phyloP scores from a whole-genome alignment of 805 yeast species.

The Ogataea henricii region DNA sequence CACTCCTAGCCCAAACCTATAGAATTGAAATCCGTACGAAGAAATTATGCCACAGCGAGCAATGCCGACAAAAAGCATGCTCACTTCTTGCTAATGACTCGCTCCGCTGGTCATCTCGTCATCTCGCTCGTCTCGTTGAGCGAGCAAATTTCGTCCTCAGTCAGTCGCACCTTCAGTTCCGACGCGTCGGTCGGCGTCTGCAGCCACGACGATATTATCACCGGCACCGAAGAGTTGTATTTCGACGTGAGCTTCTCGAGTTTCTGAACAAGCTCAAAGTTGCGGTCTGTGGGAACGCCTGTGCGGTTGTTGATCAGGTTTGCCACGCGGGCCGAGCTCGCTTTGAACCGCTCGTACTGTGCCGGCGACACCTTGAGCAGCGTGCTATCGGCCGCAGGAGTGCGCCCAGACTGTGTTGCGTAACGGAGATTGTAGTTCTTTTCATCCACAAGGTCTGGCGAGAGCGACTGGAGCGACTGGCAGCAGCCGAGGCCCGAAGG shows the following conservation, averaged over 20 bases:
- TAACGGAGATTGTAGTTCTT: constrained; percentile 9
- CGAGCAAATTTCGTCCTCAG: constrained; percentile 17
- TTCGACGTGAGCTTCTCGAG: constrained; percentile 25
- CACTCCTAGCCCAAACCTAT: not conserved
- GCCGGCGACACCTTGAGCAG: constrained; percentile 21
- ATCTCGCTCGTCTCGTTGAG: constrained; percentile 24
- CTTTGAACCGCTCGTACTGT: constrained; percentile 26
- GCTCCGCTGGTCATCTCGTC: no score
- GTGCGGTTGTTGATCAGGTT: constrained; percentile 9
- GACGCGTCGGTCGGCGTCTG: not conserved
- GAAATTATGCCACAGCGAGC: no score
- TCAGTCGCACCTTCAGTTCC: constrained; percentile 12
- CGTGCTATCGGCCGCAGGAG: not conserved
- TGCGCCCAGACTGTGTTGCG: not conserved
- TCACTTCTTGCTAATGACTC: no score
- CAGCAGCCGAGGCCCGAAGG: constrained; percentile 4
- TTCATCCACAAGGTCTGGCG: constrained; percentile 23
- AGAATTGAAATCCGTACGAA: not conserved
- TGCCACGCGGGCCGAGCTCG: constrained; percentile 20
- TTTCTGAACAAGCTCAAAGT: constrained; percentile 22
- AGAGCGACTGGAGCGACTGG: constrained; percentile 7
- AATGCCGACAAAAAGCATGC: no score
- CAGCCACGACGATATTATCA: constrained; percentile 26
- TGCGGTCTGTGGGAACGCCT: constrained; percentile 3
- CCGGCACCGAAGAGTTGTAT: constrained; percentile 28